Percentiles rank a stretch among this genome's conserved stretches.
phyloP scores from a whole-genome alignment of 257 asterid species.

The Solanum peruvianum region DNA sequence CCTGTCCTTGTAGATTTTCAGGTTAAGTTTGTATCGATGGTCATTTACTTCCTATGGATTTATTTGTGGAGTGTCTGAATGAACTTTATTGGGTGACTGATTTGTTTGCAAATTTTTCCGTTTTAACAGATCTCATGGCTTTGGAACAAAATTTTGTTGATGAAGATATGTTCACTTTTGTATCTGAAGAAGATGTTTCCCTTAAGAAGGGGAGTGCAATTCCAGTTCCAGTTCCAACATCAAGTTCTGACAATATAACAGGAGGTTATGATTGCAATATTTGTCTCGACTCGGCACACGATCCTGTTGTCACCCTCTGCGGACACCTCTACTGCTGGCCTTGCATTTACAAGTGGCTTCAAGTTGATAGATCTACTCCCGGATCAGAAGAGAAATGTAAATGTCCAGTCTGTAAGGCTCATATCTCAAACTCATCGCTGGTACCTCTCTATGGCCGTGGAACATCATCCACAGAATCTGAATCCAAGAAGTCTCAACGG shows the following conservation, averaged over 20 bases:
- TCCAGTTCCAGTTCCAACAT: constrained; percentile 19
- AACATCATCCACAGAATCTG: constrained; percentile 34
- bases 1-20: not conserved
- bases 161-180: constrained; percentile 23
- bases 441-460: constrained; percentile 87
- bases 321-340: constrained; percentile 97
- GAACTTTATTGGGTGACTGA: not conserved
- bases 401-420: constrained; percentile 77
- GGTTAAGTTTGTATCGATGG: not conserved
- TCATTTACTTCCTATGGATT: not conserved
- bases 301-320: constrained; percentile 79
- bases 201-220: constrained; percentile 22
- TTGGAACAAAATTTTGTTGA: constrained; percentile 23
- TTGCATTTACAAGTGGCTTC: constrained; percentile 85
- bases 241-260: constrained; percentile 29
- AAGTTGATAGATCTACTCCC: constrained; percentile 37
- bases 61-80: too few species aligned
- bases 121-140: constrained; percentile 50
- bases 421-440: constrained; percentile 50
- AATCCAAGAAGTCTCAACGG: constrained; percentile 30
- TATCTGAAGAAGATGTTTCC: constrained; percentile 30
- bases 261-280: constrained; percentile 81
- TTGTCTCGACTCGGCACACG: constrained; percentile 67
- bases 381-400: constrained; percentile 49
- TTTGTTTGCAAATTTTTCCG: not conserved